These are phyloP conservation scores for Neurospora sp. DNA, from an alignment of 495 filamentous ascomycete genomes.

Conservation along the genomic window DNA sequence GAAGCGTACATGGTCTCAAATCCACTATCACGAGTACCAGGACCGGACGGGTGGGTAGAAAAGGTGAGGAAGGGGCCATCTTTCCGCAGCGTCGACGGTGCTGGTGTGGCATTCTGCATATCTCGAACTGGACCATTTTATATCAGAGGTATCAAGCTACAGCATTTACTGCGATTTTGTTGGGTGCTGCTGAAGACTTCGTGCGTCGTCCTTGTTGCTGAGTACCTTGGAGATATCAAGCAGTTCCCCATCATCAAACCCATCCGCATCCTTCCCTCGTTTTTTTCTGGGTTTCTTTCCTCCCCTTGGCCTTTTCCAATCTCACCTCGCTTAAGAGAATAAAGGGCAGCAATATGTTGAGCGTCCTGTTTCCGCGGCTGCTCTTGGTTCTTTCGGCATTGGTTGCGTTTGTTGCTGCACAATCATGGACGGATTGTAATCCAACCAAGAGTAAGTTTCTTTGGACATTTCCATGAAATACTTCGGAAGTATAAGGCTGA, in stretches of 20 bases:
- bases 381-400: background rate
- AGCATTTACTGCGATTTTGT: background rate
- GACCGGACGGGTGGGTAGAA: background rate
- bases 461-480: background rate
- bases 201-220: background rate
- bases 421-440: slow-evolving; percentile 9
- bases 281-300: background rate
- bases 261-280: background rate
- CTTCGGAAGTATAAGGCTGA: background rate
- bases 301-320: slow-evolving; percentile 3
- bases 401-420: background rate
- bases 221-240: background rate
- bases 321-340: background rate
- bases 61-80: background rate
- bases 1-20: background rate
- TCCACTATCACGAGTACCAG: background rate
- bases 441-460: slow-evolving; percentile 3
- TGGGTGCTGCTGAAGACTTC: background rate
- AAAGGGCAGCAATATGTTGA: background rate
- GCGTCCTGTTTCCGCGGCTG: background rate
- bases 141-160: background rate
- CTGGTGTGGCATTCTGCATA: background rate
- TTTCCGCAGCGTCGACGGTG: background rate
- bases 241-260: no score
- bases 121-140: background rate